A percentile compares a stretch with the other conserved stretches of the same genome.
Conservation (phyloP, 2,329 filamentous ascomycete genomes). For the Shiraia bambusicola region DNA sequence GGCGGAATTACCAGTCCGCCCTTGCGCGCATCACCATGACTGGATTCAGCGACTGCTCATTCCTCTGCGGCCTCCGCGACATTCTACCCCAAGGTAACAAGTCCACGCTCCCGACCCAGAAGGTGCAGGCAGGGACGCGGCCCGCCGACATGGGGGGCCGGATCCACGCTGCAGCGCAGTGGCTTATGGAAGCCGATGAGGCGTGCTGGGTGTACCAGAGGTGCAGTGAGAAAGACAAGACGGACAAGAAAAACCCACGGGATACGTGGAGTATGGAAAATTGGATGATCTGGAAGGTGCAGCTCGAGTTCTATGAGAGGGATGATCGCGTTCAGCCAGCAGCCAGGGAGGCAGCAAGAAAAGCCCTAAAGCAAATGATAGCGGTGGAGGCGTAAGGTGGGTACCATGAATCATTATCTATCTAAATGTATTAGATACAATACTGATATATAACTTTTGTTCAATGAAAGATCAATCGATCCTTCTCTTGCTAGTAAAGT, state of each 20-base stretch:
- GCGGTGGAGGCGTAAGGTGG: constrained; percentile 1
- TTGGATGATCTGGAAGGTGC: constrained; percentile 1
- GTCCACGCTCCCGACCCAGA: background rate
- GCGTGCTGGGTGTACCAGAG: background rate
- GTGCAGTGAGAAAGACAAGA: constrained; percentile 2
- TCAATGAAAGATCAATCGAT: background rate
- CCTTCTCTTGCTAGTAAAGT: background rate
- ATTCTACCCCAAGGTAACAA: background rate
- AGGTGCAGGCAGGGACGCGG: background rate
- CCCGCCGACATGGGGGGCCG: constrained; percentile 1
- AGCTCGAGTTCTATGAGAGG: background rate
- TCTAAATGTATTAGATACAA: background rate
- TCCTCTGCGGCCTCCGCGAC: background rate
- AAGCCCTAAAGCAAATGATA: constrained; percentile 1
- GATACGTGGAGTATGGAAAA: constrained; percentile 1
- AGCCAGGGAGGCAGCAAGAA: background rate
- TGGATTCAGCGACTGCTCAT: background rate
- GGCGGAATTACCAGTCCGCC: background rate
- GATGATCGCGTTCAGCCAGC: background rate
- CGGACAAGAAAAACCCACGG: constrained; percentile 1
- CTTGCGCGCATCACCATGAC: constrained; percentile 1
- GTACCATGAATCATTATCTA: background rate
- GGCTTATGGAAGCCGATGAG: background rate
- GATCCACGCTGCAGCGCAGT: constrained; percentile 1
- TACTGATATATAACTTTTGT: background rate